phyloP scores from a whole-genome alignment of 2,329 filamentous ascomycete species.

The Pezicula radicicola region DNA sequence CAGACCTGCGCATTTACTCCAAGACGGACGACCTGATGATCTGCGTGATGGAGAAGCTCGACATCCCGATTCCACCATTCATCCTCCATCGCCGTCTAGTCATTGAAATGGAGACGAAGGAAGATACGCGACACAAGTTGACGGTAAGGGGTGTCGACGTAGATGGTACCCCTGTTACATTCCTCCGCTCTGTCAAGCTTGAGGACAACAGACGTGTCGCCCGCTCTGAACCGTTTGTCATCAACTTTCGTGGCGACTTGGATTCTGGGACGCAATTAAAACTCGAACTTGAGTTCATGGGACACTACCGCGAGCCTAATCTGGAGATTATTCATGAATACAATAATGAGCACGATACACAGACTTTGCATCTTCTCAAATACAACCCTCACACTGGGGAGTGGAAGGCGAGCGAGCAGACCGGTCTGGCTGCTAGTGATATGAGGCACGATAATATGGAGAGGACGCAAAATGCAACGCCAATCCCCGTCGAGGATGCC shows the following conservation, averaged over 20 bases:
- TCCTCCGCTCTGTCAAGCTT: slow-evolving; percentile 37
- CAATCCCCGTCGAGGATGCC: too few relatives aligned
- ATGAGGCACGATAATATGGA: too few relatives aligned
- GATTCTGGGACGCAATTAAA: slow-evolving; percentile 24
- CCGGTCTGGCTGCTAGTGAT: too few relatives aligned
- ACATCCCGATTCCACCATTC: slow-evolving; percentile 33
- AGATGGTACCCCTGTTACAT: slow-evolving; percentile 38
- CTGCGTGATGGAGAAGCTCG: slow-evolving; percentile 36
- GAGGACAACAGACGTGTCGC: slow-evolving; percentile 32
- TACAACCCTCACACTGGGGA: slow-evolving; percentile 17
- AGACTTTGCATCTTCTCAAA: slow-evolving; percentile 15
- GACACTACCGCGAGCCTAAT: slow-evolving; percentile 42
- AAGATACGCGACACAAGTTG: slow-evolving; percentile 25
- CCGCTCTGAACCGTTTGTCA: slow-evolving; percentile 34
- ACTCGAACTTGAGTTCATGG: slow-evolving; percentile 45
- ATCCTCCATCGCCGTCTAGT: slow-evolving; percentile 32
- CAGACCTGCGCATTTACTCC: slow-evolving; percentile 31
- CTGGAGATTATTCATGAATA: slow-evolving; percentile 26
- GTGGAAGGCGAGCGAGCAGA: slow-evolving; percentile 8
- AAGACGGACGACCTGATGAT: slow-evolving; percentile 37
- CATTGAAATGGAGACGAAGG: slow-evolving; percentile 22
- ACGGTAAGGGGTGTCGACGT: slow-evolving; percentile 34
- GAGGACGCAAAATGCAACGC: too few relatives aligned
- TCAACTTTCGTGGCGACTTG: slow-evolving; percentile 30
- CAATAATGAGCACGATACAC: slow-evolving; percentile 1